These are phyloP conservation scores for Leccinum olivaceopallidum DNA, from an alignment of 768 basidiomycete species.

Conservation along the genomic window DNA sequence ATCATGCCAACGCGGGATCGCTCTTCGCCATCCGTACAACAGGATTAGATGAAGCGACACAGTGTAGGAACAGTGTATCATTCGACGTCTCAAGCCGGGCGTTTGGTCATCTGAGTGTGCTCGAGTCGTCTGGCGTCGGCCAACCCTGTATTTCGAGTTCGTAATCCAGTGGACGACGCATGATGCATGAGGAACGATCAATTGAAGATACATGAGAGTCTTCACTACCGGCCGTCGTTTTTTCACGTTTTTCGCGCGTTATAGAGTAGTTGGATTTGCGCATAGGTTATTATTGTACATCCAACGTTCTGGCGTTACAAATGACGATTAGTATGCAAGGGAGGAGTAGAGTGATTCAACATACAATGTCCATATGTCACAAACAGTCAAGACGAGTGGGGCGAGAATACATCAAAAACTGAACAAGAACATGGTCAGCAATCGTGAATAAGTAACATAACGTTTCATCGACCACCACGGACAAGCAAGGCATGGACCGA, in stretches of 20 bases:
- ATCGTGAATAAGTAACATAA: background rate
- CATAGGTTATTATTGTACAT: constrained; percentile 5
- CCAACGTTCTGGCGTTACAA: constrained; percentile 2
- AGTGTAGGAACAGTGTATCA: too few relatives aligned
- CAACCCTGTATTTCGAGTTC: too few relatives aligned
- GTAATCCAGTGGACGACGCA: too few relatives aligned
- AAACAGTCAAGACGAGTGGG: background rate
- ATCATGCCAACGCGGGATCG: too few relatives aligned
- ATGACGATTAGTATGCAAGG: background rate
- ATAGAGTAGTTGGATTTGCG: background rate
- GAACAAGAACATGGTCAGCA: background rate
- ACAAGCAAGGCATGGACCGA: too few relatives aligned
- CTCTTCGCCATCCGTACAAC: too few relatives aligned
- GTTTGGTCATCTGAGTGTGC: too few relatives aligned
- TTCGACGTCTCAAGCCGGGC: too few relatives aligned
- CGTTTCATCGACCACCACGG: constrained; percentile 2
- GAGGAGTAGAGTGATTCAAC: background rate
- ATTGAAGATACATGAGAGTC: too few relatives aligned
- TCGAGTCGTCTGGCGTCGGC: too few relatives aligned
- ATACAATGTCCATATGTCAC: background rate
- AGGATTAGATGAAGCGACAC: too few relatives aligned
- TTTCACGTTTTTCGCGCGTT: background rate
- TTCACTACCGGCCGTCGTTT: background rate
- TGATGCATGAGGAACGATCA: too few relatives aligned
- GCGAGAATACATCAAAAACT: background rate